These are phyloP conservation scores for Alternaria burnsii DNA, from an alignment of 2,329 filamentous ascomycete genomes.

Conservation along the genomic window DNA sequence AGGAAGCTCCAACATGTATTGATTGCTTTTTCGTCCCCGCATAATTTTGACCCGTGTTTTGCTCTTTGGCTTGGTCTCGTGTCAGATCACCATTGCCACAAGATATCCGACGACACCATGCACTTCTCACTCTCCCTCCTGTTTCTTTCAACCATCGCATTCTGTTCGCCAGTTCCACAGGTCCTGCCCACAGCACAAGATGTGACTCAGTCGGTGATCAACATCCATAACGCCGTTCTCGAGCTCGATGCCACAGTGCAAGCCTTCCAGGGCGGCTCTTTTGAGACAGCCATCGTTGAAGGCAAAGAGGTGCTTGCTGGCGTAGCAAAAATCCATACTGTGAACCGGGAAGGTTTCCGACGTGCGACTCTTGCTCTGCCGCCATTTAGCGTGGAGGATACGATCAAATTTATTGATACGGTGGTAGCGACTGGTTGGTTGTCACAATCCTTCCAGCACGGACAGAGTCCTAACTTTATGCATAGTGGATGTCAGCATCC, in stretches of 20 bases:
- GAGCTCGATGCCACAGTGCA: constrained; percentile 18
- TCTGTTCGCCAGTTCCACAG: constrained; percentile 3
- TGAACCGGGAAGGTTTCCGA: constrained; percentile 25
- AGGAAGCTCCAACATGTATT: background rate
- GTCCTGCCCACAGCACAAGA: background rate
- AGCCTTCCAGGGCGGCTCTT: constrained; percentile 8
- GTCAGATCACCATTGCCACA: background rate
- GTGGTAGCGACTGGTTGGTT: constrained; percentile 20
- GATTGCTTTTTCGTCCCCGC: background rate
- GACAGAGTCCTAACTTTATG: background rate
- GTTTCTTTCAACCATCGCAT: constrained; percentile 5
- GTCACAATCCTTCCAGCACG: background rate
- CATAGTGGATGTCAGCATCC: constrained; percentile 25
- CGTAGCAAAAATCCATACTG: constrained; percentile 28
- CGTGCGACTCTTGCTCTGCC: constrained; percentile 19
- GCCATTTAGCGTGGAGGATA: constrained; percentile 19
- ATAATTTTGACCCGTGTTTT: background rate
- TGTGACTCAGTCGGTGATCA: constrained; percentile 15
- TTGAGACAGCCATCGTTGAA: constrained; percentile 21
- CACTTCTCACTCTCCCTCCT: background rate
- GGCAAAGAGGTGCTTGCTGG: constrained; percentile 24
- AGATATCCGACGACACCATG: constrained; percentile 1
- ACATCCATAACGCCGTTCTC: constrained; percentile 28
- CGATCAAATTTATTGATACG: constrained; percentile 12
- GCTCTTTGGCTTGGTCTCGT: background rate